These are phyloP conservation scores for Gilbertella persicaria DNA, from an alignment of 371 early-diverging fungal genomes.

Conservation along the genomic window DNA sequence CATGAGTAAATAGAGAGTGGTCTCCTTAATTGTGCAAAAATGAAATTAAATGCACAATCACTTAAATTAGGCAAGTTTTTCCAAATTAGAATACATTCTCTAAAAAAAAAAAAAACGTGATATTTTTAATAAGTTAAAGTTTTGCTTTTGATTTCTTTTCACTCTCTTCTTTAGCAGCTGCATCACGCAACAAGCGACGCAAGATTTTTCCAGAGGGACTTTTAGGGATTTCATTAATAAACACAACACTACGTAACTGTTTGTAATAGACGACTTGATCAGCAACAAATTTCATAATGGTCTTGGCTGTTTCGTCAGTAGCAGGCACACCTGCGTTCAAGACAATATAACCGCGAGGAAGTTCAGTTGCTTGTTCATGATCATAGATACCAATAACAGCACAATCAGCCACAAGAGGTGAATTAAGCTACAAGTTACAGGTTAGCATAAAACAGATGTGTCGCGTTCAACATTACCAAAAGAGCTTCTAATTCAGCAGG, in stretches of 20 bases:
- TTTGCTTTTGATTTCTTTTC: slow-evolving; percentile 21
- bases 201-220: slow-evolving; percentile 80
- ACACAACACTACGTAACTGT: slow-evolving; percentile 73
- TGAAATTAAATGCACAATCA: no score
- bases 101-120: no score
- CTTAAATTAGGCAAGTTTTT: no score
- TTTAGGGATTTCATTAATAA: slow-evolving; percentile 72
- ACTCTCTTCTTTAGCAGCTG: slow-evolving; percentile 18
- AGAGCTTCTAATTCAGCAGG: slow-evolving; percentile 26
- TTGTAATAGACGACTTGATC: slow-evolving; percentile 70
- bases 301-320: slow-evolving; percentile 19
- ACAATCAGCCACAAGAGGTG: slow-evolving; percentile 68
- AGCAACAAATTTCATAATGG: slow-evolving; percentile 60
- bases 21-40: no score
- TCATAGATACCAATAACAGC: slow-evolving; percentile 68
- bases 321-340: slow-evolving; percentile 29
- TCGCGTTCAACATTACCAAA: slow-evolving; percentile 10
- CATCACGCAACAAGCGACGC: slow-evolving; percentile 44
- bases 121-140: no score
- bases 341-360: slow-evolving; percentile 73
- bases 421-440: slow-evolving; percentile 40
- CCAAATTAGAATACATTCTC: no score
- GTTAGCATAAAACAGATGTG: no score
- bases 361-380: slow-evolving; percentile 59
- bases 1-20: no score